Percentiles rank a stretch among this genome's conserved stretches.
Evolutionary conservation across 306 rosid species (phyloP).

Genomic region (Fragaria iinumae): DNA sequence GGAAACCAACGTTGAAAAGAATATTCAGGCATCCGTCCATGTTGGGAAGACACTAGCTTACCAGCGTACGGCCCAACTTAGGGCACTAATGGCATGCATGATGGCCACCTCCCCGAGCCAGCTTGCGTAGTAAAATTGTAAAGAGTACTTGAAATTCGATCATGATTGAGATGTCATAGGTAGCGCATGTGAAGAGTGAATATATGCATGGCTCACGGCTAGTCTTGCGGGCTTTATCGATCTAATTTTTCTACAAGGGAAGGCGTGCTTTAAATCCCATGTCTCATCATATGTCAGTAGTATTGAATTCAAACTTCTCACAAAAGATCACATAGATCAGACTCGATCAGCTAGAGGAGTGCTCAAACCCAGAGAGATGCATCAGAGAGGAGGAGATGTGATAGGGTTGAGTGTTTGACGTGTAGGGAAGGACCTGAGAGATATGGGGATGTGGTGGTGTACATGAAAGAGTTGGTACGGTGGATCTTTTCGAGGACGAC

Average conservation of each 20-base stretch:
- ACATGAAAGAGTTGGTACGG: not conserved
- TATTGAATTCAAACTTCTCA: not conserved
- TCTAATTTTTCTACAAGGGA: not conserved
- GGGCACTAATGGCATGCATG: not conserved
- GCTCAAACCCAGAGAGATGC: not conserved
- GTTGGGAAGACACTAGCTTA: not conserved
- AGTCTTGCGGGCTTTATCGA: not conserved
- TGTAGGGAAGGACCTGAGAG: not conserved
- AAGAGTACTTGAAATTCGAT: not conserved
- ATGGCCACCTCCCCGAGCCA: not conserved
- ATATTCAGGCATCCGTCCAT: not conserved
- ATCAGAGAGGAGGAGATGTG: not conserved
- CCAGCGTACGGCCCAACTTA: not conserved
- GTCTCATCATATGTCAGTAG: constrained; percentile 1
- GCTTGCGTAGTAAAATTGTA: not conserved
- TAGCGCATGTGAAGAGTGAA: constrained; percentile 3
- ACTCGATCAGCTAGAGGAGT: not conserved
- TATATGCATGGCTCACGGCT: not conserved
- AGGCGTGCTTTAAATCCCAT: constrained; percentile 4
- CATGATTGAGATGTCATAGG: not conserved
- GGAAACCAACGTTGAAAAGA: not conserved
- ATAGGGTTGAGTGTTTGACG: not conserved
- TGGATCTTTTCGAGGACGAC: not conserved
- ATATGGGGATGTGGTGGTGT: not conserved
- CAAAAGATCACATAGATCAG: not conserved